Percentiles rank a stretch among this genome's conserved stretches.
These are phyloP conservation scores for Trichosporon asahii DNA, from an alignment of 1,284 basidiomycete genomes.

Conservation along the genomic window DNA sequence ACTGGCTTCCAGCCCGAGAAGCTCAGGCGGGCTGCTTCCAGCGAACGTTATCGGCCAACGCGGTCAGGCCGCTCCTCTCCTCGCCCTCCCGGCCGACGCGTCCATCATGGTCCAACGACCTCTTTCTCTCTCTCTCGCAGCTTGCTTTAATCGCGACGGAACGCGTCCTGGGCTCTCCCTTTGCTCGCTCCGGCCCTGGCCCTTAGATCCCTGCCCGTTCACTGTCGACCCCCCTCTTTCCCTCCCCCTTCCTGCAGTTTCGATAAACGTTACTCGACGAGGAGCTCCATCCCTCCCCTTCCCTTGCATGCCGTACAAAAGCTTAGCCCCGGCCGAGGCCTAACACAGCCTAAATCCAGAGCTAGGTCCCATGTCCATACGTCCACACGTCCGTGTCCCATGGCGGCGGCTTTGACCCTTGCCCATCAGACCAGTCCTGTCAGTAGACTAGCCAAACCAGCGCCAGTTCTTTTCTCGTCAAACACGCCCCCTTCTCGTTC, in stretches of 20 bases:
- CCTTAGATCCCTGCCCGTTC: neutral
- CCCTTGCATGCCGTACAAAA: too few relatives aligned
- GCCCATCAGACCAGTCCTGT: neutral
- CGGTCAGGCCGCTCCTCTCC: too few relatives aligned
- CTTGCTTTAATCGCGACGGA: neutral
- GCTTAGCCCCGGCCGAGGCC: slow-evolving; percentile 4
- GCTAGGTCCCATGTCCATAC: neutral
- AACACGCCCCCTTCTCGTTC: neutral
- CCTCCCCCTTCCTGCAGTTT: neutral
- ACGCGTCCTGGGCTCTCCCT: neutral
- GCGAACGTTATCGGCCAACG: neutral
- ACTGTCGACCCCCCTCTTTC: neutral
- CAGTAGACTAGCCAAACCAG: neutral
- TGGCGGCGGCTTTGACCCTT: too few relatives aligned
- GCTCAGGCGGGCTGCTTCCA: neutral
- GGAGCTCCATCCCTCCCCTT: neutral
- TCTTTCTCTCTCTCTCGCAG: neutral
- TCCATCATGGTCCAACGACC: neutral
- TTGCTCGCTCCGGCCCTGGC: neutral
- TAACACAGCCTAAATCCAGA: neutral
- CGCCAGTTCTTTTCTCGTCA: neutral
- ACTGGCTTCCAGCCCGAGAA: neutral
- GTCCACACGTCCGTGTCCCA: neutral
- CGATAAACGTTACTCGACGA: neutral
- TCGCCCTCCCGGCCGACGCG: neutral